Evolutionary conservation across 257 asterid species (phyloP).

Genomic region (Solanum peruvianum): DNA sequence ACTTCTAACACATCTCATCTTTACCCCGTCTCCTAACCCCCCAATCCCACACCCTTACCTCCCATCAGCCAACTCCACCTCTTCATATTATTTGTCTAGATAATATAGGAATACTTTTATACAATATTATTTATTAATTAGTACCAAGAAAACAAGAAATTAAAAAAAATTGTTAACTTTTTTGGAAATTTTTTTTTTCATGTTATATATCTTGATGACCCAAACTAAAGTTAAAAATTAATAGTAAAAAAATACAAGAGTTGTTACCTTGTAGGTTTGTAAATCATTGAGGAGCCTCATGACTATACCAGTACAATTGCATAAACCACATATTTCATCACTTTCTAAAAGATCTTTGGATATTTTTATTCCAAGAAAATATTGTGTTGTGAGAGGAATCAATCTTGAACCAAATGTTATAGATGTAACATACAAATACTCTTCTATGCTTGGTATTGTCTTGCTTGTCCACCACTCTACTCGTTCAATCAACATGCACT

Average conservation of each 20-base stretch:
- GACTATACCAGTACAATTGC: background rate
- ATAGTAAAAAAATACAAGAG: background rate
- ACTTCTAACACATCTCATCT: background rate
- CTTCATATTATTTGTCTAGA: background rate
- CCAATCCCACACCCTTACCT: background rate
- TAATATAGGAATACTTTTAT: too few relatives aligned
- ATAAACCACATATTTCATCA: constrained; percentile 3
- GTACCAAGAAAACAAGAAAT: background rate
- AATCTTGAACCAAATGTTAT: background rate
- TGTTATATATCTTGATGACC: background rate
- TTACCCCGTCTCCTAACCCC: background rate
- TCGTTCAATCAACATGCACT: background rate
- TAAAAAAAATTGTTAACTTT: too few relatives aligned
- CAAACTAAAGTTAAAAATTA: background rate
- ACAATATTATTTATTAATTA: too few relatives aligned
- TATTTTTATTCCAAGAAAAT: constrained; percentile 4
- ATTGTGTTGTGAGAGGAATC: background rate
- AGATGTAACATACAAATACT: constrained; percentile 1
- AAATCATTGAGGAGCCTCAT: constrained; percentile 18
- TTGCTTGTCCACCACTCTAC: constrained; percentile 3
- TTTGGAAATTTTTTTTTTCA: too few relatives aligned
- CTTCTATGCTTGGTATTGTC: background rate
- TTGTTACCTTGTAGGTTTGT: constrained; percentile 9
- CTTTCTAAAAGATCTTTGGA: background rate
- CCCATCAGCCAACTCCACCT: background rate